phyloP scores from a whole-genome alignment of 1,139 yeast species.

The Kodamaea derodonti region DNA sequence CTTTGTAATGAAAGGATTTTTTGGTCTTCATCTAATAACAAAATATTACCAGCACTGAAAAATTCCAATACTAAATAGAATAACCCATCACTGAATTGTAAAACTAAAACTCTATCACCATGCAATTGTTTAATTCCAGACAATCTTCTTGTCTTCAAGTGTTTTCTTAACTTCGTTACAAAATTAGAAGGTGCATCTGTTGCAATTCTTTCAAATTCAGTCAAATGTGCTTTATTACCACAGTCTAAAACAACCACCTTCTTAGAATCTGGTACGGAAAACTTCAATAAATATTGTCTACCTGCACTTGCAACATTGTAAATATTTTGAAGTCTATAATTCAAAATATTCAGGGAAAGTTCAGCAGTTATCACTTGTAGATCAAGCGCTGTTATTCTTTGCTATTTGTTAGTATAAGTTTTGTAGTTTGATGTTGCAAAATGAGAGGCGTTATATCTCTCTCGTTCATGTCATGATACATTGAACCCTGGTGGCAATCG shows the following conservation, averaged over 20 bases:
- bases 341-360: slow-evolving; percentile 50
- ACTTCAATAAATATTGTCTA: slow-evolving; percentile 75
- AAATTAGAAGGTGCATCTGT: slow-evolving; percentile 82
- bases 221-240: slow-evolving; percentile 76
- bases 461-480: too few species aligned
- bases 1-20: slow-evolving; percentile 75
- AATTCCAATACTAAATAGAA: slow-evolving; percentile 82
- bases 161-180: slow-evolving; percentile 82
- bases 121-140: slow-evolving; percentile 71
- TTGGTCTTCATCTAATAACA: slow-evolving; percentile 65
- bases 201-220: slow-evolving; percentile 77
- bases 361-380: slow-evolving; percentile 70
- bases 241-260: slow-evolving; percentile 74
- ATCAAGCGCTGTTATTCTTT: slow-evolving; percentile 83
- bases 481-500: too few species aligned
- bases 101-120: slow-evolving; percentile 73
- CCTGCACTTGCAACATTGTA: slow-evolving; percentile 74
- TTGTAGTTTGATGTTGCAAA: too few species aligned
- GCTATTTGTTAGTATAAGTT: slow-evolving; percentile 39
- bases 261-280: slow-evolving; percentile 81
- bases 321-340: slow-evolving; percentile 77
- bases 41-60: slow-evolving; percentile 90
- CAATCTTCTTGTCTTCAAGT: slow-evolving; percentile 74
- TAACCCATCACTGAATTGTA: slow-evolving; percentile 78
- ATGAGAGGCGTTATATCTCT: too few species aligned